Evolutionary conservation across 1,284 basidiomycete species (phyloP).

Genomic region (Boletus hoseneyae): DNA sequence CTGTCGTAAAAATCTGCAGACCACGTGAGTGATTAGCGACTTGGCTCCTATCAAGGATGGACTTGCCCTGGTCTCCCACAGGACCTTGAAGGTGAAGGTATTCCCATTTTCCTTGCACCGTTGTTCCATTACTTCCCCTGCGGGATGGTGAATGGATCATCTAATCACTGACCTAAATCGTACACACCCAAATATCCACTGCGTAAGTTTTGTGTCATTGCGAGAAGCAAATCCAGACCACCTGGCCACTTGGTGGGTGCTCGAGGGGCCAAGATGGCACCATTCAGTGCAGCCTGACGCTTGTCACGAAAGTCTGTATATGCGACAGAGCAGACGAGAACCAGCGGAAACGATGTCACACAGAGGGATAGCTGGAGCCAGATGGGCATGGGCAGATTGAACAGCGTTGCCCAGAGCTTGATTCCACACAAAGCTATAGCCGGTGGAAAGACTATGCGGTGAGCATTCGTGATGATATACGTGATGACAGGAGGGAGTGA

Average conservation of each 20-base stretch:
- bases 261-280: conserved; percentile 33
- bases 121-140: conserved; percentile 30
- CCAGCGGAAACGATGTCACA: conserved; percentile 28
- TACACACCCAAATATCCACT: conserved; percentile 35
- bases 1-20: conserved; percentile 27
- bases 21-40: neutral
- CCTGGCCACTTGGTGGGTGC: conserved; percentile 34
- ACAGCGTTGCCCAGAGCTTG: conserved; percentile 5
- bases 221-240: conserved; percentile 30
- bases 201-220: conserved; percentile 23
- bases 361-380: conserved; percentile 22
- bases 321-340: conserved; percentile 18
- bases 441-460: conserved; percentile 21
- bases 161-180: neutral
- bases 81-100: conserved; percentile 28
- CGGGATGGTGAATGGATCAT: neutral
- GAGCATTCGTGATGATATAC: conserved; percentile 21
- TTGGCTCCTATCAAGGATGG: neutral
- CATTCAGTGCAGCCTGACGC: conserved; percentile 30
- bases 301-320: conserved; percentile 26
- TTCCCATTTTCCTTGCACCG: conserved; percentile 27
- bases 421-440: conserved; percentile 14
- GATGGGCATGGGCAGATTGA: conserved; percentile 5
- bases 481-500: conserved; percentile 30
- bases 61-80: conserved; percentile 34